Evolutionary conservation across 225 moss, liverwort and hornwort genomes (phyloP).

Genomic region (Rhytidiadelphus loreus): DNA sequence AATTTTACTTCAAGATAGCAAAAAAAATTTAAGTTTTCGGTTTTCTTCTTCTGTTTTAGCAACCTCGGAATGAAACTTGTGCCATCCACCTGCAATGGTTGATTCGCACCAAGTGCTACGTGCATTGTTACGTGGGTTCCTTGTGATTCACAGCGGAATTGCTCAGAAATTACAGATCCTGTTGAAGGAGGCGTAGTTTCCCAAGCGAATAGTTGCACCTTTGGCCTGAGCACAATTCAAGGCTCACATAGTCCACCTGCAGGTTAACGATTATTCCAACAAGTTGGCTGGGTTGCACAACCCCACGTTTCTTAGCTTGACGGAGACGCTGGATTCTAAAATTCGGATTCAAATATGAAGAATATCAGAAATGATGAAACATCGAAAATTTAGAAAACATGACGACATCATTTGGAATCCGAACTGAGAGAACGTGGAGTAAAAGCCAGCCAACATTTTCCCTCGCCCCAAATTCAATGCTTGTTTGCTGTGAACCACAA

Average conservation of each 20-base stretch:
- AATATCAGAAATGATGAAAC: no score
- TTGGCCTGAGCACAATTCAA: background rate
- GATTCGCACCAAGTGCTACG: no score
- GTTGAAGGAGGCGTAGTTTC: background rate
- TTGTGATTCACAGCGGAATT: no score
- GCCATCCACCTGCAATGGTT: no score
- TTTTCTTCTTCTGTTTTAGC: no score
- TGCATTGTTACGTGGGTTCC: no score
- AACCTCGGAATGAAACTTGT: no score
- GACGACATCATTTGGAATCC: background rate
- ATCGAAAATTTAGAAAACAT: no score
- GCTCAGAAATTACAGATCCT: no score
- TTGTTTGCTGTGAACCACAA: background rate
- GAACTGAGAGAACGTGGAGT: background rate
- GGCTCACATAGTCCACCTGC: background rate
- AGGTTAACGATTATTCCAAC: background rate
- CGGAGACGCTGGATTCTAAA: background rate
- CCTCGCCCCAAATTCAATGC: background rate
- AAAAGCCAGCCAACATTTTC: background rate
- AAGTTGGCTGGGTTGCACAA: background rate
- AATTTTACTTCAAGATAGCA: no score
- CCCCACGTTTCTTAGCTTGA: background rate
- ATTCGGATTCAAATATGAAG: background rate
- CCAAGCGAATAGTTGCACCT: background rate
- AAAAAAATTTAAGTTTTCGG: no score